Base-by-base conservation (phyloP, 768 basidiomycete genomes). In the Strobilomyces dryophilus region DNA sequence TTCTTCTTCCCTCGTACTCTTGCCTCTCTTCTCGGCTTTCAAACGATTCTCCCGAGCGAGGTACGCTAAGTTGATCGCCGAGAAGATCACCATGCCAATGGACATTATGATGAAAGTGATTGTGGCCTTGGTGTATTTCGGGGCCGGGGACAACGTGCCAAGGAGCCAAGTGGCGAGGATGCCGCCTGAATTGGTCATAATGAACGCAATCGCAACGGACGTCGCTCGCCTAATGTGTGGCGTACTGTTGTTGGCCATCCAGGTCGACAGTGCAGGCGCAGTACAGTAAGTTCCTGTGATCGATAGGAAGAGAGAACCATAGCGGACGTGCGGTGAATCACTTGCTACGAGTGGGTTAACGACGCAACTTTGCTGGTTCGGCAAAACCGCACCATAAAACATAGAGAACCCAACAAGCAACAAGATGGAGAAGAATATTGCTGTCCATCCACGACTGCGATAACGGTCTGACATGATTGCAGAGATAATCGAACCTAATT, bases 91-190 rank as follows among this genome's bases (percentile, higher is more conserved):
- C 67, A 77, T 77, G 36, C 71, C 50, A 5, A 74, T 59, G 1
- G 79, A 75, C 70, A 72, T 63, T 21, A 66, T 59, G 3, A 71
- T 60, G 20, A 66, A 60, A 10, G 64, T 68, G 52, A 71, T 54
- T 3, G 79, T 78, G 0, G 79, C 83, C 49, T 71, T 72, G 2
- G 62, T 74, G 60, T 83, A 84, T 14, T 70, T 56, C 9, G 82
- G 82, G 2, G 77, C 68, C 1, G 75, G 68, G 3, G 79, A 80
- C 14, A 83, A 62, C 4, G 65, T 57, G 11, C 81, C 82, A 29
- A 83, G 64, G 9, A 83, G 74, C 82, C 82, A 84, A 0, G 81
- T 84, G 1, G 77, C 74, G 32, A 84, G 76, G 44, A 85, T 83
- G 2, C 81, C 82, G 11, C 82, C 82, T 0, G 74, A 69, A 60